Conservation (phyloP, 768 basidiomycete genomes). For the Leccinum broughii region DNA sequence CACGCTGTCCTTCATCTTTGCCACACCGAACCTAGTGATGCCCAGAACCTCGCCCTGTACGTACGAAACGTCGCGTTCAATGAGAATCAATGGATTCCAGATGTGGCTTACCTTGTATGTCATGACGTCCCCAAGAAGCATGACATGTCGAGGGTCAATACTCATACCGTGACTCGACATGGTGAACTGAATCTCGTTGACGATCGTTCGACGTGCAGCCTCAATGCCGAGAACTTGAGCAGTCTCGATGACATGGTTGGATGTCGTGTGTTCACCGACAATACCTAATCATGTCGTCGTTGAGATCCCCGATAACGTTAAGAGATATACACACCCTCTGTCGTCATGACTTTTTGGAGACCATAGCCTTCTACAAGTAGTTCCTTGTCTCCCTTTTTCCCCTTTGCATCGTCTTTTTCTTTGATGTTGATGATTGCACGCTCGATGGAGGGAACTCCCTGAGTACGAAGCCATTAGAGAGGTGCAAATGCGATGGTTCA, state of each 20-base stretch:
- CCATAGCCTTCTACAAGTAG: constrained; percentile 97
- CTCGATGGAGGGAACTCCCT: constrained; percentile 86
- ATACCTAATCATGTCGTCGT: constrained; percentile 60
- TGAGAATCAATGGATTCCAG: not conserved
- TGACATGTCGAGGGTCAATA: constrained; percentile 97
- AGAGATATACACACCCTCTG: constrained; percentile 64
- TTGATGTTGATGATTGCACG: constrained; percentile 97
- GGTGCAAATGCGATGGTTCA: not conserved
- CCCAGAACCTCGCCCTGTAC: constrained; percentile 91
- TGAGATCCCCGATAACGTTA: not conserved
- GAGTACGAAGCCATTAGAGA: not conserved
- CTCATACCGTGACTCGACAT: constrained; percentile 98
- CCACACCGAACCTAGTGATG: constrained; percentile 98
- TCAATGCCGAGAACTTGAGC: constrained; percentile 97
- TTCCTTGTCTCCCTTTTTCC: constrained; percentile 87
- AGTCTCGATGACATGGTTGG: constrained; percentile 97
- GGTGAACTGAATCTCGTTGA: constrained; percentile 96
- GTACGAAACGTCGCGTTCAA: not conserved
- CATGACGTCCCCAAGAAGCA: constrained; percentile 99
- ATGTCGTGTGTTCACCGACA: constrained; percentile 86
- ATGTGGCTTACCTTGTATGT: constrained; percentile 75
- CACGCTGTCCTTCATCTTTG: constrained; percentile 99
- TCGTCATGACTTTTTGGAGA: constrained; percentile 94
- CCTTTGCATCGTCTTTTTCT: constrained; percentile 76
- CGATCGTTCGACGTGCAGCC: constrained; percentile 90